Conservation (phyloP, 2,329 filamentous ascomycete species). For the Torrubiella hemipterigena region DNA sequence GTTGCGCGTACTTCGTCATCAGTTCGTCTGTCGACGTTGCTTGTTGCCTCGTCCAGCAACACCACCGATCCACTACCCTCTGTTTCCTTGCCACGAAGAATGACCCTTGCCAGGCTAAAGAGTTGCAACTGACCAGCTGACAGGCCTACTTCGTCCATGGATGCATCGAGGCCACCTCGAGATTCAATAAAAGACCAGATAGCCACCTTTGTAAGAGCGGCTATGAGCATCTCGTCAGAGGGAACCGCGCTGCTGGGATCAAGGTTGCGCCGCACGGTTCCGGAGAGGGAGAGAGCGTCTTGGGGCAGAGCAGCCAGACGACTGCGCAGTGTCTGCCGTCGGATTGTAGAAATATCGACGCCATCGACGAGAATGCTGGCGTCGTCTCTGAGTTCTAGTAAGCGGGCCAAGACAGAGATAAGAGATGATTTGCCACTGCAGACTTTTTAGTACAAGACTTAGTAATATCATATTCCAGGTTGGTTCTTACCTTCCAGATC, state of each 20-base stretch:
- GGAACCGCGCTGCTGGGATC: conserved; percentile 23
- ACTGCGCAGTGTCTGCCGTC: conserved; percentile 28
- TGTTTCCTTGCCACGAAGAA: not conserved
- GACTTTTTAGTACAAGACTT: not conserved
- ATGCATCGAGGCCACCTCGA: not conserved
- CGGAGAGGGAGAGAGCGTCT: conserved; percentile 32
- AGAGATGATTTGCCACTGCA: conserved; percentile 39
- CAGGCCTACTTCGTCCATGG: not conserved
- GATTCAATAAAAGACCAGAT: too few species aligned
- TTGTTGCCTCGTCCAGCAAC: not conserved
- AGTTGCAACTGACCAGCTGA: not conserved
- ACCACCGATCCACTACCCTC: not conserved
- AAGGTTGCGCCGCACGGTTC: conserved; percentile 33
- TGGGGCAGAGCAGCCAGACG: conserved; percentile 34
- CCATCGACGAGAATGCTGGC: conserved; percentile 29
- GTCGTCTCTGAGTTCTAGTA: conserved; percentile 26
- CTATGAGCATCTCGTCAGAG: conserved; percentile 25
- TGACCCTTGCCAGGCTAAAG: not conserved
- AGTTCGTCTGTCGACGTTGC: not conserved
- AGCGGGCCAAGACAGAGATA: conserved; percentile 31
- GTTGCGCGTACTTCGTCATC: too few species aligned
- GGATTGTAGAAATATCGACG: conserved; percentile 25
- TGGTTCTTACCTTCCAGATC: conserved; percentile 18
- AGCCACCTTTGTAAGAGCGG: too few species aligned
- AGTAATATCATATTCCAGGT: not conserved